Base-by-base conservation (phyloP, 2,329 filamentous ascomycete genomes). In the Colletotrichum sansevieriae region DNA sequence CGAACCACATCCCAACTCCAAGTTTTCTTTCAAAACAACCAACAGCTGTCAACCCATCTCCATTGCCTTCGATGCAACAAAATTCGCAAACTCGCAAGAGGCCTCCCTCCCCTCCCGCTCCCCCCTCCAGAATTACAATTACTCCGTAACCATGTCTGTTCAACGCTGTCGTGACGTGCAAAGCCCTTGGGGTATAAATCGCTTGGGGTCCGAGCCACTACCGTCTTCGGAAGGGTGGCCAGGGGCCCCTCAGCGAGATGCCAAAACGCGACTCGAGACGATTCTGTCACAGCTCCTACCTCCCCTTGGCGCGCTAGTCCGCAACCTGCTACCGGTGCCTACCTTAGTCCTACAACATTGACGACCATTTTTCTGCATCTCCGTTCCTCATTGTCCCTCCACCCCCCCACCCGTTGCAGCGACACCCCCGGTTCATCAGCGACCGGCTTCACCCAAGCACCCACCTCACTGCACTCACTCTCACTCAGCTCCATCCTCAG, bases 251-350 rank as follows among this genome's bases (percentile, higher is more conserved):
- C 68, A 63, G 67, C 74, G 68, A 70, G 71, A 51, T 74, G 74
- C 75, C 77, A 76, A 83, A 84, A 85, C 83, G 79, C 79, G 70
- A 82, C 75, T 76, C 82, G 83, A 85, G 83, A 86, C 84, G 78
- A 70, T 74, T 80, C 80, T 84, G 83, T 82, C 80, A 83, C 83
- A 83, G 73, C 72, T 66, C 44, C 68, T 65, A 47, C 56, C 60
- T 70, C 41, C 52, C 35, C 44, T 54, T 22, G 22, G 57, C 29
- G 15, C 57, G 46, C 65, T 66, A 61, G 56, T 25, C 44, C 55
- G 60, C 60, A 64, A 52, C 52, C 52, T 52, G 18, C 29, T 35
- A 37, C 46, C 4, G 22, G 22, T 22, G 22, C 22, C 22, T 22
- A 22, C 4, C 22, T 22, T 22, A 22, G 22, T 22, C 22, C 3